Percentiles rank a stretch among this genome's conserved stretches.
These are phyloP conservation scores for Penicillium chermesinum DNA, from an alignment of 495 filamentous ascomycete species.

Conservation along the genomic window DNA sequence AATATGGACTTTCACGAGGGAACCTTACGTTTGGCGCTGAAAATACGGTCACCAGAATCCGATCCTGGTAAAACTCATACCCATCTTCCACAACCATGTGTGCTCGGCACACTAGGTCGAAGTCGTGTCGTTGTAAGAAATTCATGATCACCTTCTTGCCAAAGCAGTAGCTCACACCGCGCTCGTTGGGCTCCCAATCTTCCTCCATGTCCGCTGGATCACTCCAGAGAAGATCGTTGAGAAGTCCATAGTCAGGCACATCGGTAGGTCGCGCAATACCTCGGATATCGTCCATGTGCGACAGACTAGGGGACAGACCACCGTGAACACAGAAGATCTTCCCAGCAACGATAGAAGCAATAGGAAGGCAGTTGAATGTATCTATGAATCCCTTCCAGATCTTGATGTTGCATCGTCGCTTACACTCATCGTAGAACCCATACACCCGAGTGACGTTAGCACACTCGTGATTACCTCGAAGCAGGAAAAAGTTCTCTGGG, in stretches of 20 bases:
- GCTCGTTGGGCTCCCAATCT: conserved; percentile 97
- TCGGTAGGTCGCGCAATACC: conserved; percentile 94
- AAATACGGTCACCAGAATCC: conserved; percentile 94
- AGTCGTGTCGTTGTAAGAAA: conserved; percentile 91
- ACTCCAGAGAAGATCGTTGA: conserved; percentile 97
- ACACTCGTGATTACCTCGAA: conserved; percentile 97
- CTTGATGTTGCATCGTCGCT: conserved; percentile 95
- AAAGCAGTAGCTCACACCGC: conserved; percentile 98
- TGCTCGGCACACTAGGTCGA: conserved; percentile 92
- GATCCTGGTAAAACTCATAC: conserved; percentile 97
- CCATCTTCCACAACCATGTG: conserved; percentile 99
- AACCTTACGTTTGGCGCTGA: conserved; percentile 89
- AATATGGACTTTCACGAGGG: neutral
- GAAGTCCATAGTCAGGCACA: conserved; percentile 92
- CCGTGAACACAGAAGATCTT: conserved; percentile 99
- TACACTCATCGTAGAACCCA: conserved; percentile 99
- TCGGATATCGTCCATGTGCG: conserved; percentile 97
- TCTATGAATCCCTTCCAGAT: conserved; percentile 99
- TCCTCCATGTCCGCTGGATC: conserved; percentile 97
- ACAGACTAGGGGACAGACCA: conserved; percentile 84
- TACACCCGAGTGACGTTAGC: conserved; percentile 98
- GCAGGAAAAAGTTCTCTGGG: conserved; percentile 97
- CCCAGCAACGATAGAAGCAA: conserved; percentile 91
- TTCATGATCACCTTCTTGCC: conserved; percentile 98
- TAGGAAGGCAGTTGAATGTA: conserved; percentile 94